Percentiles rank a stretch among this genome's conserved stretches.
Conservation (phyloP, 768 basidiomycete species). For the Gloeophyllum trabeum region DNA sequence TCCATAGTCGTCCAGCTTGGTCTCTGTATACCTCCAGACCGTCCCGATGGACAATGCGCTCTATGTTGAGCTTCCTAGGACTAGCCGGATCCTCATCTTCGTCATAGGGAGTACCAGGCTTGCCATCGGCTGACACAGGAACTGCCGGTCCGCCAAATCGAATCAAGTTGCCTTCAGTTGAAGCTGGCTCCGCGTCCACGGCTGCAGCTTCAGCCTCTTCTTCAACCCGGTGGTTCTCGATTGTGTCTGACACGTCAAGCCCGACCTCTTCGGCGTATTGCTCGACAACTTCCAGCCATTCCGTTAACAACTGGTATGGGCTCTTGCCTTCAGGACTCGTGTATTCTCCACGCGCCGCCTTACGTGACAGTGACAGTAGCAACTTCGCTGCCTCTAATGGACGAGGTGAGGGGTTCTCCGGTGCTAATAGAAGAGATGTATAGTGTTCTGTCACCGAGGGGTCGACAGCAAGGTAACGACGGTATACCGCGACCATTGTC, state of each 20-base stretch:
- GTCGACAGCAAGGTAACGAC: constrained; percentile 80
- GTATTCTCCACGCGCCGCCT: constrained; percentile 76
- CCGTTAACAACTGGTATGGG: constrained; percentile 85
- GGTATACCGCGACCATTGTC: constrained; percentile 75
- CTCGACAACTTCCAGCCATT: constrained; percentile 89
- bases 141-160: constrained; percentile 61
- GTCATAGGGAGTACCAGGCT: constrained; percentile 44
- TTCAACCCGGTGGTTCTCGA: constrained; percentile 41
- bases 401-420: constrained; percentile 44
- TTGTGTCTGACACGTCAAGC: constrained; percentile 67
- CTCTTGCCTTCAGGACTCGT: constrained; percentile 87
- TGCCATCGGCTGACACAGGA: constrained; percentile 37
- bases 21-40: constrained; percentile 89
- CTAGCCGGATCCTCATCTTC: constrained; percentile 78
- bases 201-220: constrained; percentile 35
- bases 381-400: constrained; percentile 93
- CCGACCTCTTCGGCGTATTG: constrained; percentile 89
- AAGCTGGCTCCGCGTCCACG: constrained; percentile 26
- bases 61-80: constrained; percentile 69
- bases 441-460: constrained; percentile 75
- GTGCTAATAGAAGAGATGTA: constrained; percentile 51
- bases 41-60: constrained; percentile 73
- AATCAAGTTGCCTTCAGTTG: constrained; percentile 51
- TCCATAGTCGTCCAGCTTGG: constrained; percentile 94
- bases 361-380: constrained; percentile 71